Evolutionary conservation across 202 grass and related monocot species (phyloP), one percentile per base, ranked within the genome.

Genomic region (Saccharum hybrid): DNA sequence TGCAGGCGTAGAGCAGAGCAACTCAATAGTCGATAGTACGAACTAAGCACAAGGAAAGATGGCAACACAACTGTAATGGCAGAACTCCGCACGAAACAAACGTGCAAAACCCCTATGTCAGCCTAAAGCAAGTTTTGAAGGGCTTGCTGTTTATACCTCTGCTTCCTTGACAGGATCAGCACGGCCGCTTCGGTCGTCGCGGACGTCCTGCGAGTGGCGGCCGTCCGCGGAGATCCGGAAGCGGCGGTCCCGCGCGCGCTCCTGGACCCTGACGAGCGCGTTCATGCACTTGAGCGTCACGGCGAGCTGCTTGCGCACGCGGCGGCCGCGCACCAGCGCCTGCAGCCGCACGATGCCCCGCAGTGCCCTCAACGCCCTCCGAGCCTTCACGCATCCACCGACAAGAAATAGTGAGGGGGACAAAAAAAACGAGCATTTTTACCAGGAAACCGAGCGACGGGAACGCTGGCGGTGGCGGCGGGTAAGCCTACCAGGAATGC

Each of bases 321-420:
- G 89, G 51, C 88, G 86, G 37, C 94, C 88, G 60, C 92, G 89
- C 75, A 94, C 90, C 19, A 97, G 73, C n/a, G 94, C 94, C 86
- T 94, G 94, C 62, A 97, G 84, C 68, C 90, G 89, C 23, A 97
- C 94, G 61, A 97, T 97, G 59, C 92, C 94, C 56, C 85, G 88
- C 60, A 97, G 84, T 42, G 92, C 92, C 77, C 87, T 79, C 61
- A 92, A 67, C 57, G 92, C 94, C 75, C 94, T 90, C 77, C 86
- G 92, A 63, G 94, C 94, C 94, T 97, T 70, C 84, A 67, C 48
- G 23, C 37, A 16, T 8, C 12, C 71, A 85, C n/a, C 48, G 23
- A 4, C 36, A 66, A 18, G 12, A 74, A 52, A 36, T 48, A 6
- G 15, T 78, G 7, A 56, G 30, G 2, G 26, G 11, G 6, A 30